These are phyloP conservation scores for Ceratocystis albifundus DNA, from an alignment of 2,329 filamentous ascomycete species.

Conservation along the genomic window DNA sequence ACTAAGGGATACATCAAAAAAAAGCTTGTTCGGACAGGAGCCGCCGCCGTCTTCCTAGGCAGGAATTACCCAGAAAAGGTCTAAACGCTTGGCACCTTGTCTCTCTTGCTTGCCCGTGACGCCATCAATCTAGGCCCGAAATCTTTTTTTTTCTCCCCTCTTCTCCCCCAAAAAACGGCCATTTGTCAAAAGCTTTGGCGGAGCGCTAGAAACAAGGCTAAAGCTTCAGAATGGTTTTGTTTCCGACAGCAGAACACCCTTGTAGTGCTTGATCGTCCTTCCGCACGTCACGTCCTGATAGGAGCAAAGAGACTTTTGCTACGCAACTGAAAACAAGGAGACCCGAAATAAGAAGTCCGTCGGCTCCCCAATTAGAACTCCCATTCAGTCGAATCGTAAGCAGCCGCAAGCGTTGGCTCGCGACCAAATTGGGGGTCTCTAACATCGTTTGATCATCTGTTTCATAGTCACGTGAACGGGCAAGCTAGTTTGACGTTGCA, in stretches of 20 bases:
- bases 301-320: neutral
- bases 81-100: neutral
- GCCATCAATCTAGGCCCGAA: too few species aligned
- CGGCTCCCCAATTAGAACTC: neutral
- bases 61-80: neutral
- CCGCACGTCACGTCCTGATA: neutral
- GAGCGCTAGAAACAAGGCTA: neutral
- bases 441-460: slow-evolving; percentile 5
- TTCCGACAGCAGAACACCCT: neutral
- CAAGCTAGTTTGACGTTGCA: neutral
- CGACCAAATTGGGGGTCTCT: neutral
- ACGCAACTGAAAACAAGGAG: slow-evolving; percentile 5
- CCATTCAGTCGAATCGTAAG: neutral
- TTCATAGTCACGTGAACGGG: slow-evolving; percentile 1
- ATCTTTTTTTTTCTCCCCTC: too few species aligned
- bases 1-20: neutral
- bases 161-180: too few species aligned
- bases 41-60: neutral
- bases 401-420: neutral
- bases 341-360: neutral
- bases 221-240: slow-evolving; percentile 7
- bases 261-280: slow-evolving; percentile 10
- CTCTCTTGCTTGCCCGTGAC: neutral
- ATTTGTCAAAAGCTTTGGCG: neutral
- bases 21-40: neutral